Percentiles rank a stretch among this genome's conserved stretches.
Evolutionary conservation across 495 filamentous ascomycete species (phyloP).

Genomic region (Sporormia fimetaria): DNA sequence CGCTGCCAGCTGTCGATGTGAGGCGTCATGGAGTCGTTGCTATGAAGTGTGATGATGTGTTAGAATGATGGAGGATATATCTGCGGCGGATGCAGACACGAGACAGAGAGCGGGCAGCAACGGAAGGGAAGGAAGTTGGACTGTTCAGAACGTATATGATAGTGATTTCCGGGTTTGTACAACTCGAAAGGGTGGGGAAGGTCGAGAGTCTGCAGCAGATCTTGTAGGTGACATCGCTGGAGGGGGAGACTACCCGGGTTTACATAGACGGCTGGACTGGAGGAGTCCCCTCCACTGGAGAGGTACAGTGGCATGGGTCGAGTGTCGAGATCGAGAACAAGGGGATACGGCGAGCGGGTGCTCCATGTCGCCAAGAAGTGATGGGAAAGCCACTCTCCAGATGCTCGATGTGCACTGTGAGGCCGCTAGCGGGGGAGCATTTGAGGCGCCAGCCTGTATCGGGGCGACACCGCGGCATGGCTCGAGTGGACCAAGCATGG

Average conservation of each 20-base stretch:
- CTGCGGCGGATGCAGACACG: neutral
- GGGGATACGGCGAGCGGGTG: slow-evolving; percentile 22
- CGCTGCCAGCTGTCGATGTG: slow-evolving; percentile 27
- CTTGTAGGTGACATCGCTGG: neutral
- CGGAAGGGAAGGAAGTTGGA: too few species aligned
- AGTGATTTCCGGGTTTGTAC: too few species aligned
- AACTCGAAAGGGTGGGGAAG: too few species aligned
- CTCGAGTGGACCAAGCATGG: slow-evolving; percentile 16
- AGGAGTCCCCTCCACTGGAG: slow-evolving; percentile 21
- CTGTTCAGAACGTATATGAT: too few species aligned
- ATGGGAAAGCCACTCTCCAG: slow-evolving; percentile 7
- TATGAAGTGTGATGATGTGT: slow-evolving; percentile 26
- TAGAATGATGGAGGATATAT: slow-evolving; percentile 22
- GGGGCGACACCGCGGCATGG: slow-evolving; percentile 7
- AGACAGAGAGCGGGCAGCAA: slow-evolving; percentile 5
- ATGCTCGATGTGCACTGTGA: slow-evolving; percentile 5
- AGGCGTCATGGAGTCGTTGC: too few species aligned
- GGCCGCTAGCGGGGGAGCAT: neutral
- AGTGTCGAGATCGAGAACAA: slow-evolving; percentile 22
- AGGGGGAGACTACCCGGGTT: slow-evolving; percentile 14
- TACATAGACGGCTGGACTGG: slow-evolving; percentile 16
- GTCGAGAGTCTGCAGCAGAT: neutral
- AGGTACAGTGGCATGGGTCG: too few species aligned
- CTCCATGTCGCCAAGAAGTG: slow-evolving; percentile 21
- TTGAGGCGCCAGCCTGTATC: slow-evolving; percentile 6